Conservation (phyloP, 768 basidiomycete species). For the Lactarius hengduanensis region DNA sequence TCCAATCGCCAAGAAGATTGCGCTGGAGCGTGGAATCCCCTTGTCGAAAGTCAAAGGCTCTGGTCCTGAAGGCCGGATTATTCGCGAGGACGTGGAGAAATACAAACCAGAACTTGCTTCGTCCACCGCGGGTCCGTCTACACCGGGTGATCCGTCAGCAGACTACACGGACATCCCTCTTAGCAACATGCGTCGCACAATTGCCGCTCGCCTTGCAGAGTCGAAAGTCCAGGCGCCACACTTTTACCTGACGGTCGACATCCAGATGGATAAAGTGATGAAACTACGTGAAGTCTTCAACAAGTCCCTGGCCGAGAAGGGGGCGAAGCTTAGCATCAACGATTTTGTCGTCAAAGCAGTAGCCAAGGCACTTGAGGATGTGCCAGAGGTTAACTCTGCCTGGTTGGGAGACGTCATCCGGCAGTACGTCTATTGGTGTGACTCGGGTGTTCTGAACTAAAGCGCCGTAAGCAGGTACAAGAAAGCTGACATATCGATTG, state of each 20-base stretch:
- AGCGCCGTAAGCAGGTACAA: slow-evolving; percentile 62
- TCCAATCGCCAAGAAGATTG: slow-evolving; percentile 96
- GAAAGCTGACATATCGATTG: slow-evolving; percentile 95
- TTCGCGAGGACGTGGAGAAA: slow-evolving; percentile 92
- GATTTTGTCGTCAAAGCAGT: slow-evolving; percentile 98
- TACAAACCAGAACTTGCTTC: slow-evolving; percentile 60
- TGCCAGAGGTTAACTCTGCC: slow-evolving; percentile 96
- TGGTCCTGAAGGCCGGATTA: slow-evolving; percentile 91
- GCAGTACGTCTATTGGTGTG: slow-evolving; percentile 58
- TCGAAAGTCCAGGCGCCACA: slow-evolving; percentile 96
- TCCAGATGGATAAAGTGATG: slow-evolving; percentile 94
- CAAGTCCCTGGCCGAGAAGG: slow-evolving; percentile 79
- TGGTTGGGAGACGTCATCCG: slow-evolving; percentile 96
- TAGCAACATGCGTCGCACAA: slow-evolving; percentile 92
- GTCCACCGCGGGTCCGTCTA: slow-evolving; percentile 46
- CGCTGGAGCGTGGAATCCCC: slow-evolving; percentile 90
- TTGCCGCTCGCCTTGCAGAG: slow-evolving; percentile 86
- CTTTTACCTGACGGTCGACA: slow-evolving; percentile 92
- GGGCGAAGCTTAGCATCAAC: slow-evolving; percentile 92
- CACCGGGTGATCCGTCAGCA: slow-evolving; percentile 48
- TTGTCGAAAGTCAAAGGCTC: slow-evolving; percentile 87
- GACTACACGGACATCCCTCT: slow-evolving; percentile 90
- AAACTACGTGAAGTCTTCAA: slow-evolving; percentile 97
- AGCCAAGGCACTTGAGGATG: slow-evolving; percentile 86
- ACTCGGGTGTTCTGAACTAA: neutral